phyloP scores from a whole-genome alignment of 2,329 filamentous ascomycete genomes.

The Lasiodiplodia citricola region DNA sequence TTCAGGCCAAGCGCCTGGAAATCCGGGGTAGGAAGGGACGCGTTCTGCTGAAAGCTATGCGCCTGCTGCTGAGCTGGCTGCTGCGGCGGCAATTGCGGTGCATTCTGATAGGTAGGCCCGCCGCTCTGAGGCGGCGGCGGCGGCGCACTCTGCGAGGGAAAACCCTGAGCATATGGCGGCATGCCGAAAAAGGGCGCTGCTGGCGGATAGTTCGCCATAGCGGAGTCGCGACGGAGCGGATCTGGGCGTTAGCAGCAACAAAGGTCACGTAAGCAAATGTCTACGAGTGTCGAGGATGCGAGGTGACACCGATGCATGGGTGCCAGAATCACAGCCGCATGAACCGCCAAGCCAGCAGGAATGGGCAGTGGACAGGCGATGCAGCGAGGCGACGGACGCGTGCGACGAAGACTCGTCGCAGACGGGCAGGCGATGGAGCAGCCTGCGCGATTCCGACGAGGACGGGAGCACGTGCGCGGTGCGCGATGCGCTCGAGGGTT shows the following conservation, averaged over 20 bases:
- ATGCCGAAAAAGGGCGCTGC: constrained; percentile 21
- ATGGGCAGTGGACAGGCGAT: constrained; percentile 19
- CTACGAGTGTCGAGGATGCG: constrained; percentile 11
- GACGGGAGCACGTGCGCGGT: constrained; percentile 1
- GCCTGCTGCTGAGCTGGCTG: constrained; percentile 6
- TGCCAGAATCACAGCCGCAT: constrained; percentile 24
- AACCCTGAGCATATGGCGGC: constrained; percentile 10
- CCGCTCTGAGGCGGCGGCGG: constrained; percentile 4
- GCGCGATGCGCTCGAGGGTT: constrained; percentile 8
- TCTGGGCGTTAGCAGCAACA: constrained; percentile 26
- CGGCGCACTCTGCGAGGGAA: constrained; percentile 17
- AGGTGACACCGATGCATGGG: constrained; percentile 25
- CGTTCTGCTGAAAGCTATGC: constrained; percentile 32
- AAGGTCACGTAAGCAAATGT: constrained; percentile 20
- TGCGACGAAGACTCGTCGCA: constrained; percentile 1
- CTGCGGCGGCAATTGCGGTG: constrained; percentile 16
- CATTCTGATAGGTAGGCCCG: constrained; percentile 12
- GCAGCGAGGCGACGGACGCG: constrained; percentile 18
- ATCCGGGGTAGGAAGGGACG: constrained; percentile 32
- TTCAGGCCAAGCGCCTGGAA: constrained; percentile 26
- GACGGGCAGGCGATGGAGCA: background rate
- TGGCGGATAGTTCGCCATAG: constrained; percentile 26
- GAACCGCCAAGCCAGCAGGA: constrained; percentile 19
- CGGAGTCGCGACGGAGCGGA: constrained; percentile 2
- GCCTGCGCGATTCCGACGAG: constrained; percentile 3